phyloP scores from a whole-genome alignment of 2,329 filamentous ascomycete genomes.

The Raffaelea arxii region DNA sequence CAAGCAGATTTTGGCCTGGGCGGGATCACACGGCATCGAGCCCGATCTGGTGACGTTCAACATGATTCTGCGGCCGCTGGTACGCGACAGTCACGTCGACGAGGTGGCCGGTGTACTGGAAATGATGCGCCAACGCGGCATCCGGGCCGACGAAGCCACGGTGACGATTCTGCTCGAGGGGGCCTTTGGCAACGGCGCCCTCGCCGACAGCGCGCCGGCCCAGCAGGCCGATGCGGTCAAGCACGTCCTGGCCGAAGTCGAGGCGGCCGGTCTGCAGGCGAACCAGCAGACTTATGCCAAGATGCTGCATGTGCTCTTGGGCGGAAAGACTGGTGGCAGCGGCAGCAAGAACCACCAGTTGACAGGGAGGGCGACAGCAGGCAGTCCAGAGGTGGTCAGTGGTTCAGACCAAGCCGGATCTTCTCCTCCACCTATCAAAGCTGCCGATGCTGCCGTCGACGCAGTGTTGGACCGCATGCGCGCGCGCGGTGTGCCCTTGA shows the following conservation, averaged over 20 bases:
- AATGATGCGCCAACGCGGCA: constrained; percentile 45
- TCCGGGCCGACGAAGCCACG: constrained; percentile 57
- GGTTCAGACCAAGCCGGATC: background rate
- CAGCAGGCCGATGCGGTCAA: constrained; percentile 25
- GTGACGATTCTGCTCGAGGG: constrained; percentile 64
- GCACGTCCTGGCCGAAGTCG: constrained; percentile 48
- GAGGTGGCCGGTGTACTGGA: constrained; percentile 44
- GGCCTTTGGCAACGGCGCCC: constrained; percentile 30
- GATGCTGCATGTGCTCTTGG: constrained; percentile 56
- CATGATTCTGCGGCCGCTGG: constrained; percentile 51
- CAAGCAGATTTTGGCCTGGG: constrained; percentile 48
- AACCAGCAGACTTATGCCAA: constrained; percentile 59
- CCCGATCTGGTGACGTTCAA: constrained; percentile 57
- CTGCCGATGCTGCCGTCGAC: constrained; percentile 40
- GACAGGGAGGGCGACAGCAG: no score
- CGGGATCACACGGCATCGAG: constrained; percentile 41
- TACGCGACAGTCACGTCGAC: constrained; percentile 36
- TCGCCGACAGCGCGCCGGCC: constrained; percentile 18
- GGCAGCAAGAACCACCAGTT: background rate
- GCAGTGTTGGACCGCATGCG: constrained; percentile 56
- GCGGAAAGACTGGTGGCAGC: constrained; percentile 16
- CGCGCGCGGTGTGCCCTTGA: constrained; percentile 38
- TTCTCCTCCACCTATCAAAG: constrained; percentile 2
- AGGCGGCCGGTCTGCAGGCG: constrained; percentile 43
- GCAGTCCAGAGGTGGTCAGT: no score